phyloP scores from a whole-genome alignment of 108 stramenopile genomes.

The Ochromonas danica region DNA sequence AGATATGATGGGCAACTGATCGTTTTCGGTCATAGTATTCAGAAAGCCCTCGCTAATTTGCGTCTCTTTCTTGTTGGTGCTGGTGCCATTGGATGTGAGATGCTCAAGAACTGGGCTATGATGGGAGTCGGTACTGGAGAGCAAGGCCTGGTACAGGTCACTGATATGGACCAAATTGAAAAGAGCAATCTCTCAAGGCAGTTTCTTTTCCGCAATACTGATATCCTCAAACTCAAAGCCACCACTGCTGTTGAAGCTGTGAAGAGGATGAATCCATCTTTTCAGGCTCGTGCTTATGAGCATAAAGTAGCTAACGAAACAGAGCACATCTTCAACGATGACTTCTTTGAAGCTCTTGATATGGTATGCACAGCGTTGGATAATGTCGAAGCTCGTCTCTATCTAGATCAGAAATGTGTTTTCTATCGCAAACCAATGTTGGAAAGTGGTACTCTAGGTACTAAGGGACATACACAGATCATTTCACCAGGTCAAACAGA shows the following conservation, averaged over 20 bases:
- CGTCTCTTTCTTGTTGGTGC: constrained; percentile 87
- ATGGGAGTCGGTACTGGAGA: constrained; percentile 74
- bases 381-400: constrained; percentile 96
- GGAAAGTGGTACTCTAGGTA: constrained; percentile 95
- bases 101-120: constrained; percentile 99
- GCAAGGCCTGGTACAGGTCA: constrained; percentile 67
- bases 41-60: constrained; percentile 38
- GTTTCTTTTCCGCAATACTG: constrained; percentile 90
- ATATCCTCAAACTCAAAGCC: constrained; percentile 88
- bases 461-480: constrained; percentile 93
- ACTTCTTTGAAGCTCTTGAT: constrained; percentile 86
- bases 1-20: constrained; percentile 57
- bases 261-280: constrained; percentile 77
- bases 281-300: constrained; percentile 81
- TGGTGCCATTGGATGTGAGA: constrained; percentile 99
- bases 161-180: constrained; percentile 99
- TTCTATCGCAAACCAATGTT: constrained; percentile 95
- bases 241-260: constrained; percentile 81
- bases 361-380: constrained; percentile 98
- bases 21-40: constrained; percentile 49
- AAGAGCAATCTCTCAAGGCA: constrained; percentile 91
- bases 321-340: constrained; percentile 90
- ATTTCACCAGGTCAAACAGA: constrained; percentile 95
- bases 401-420: constrained; percentile 92
- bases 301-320: constrained; percentile 87